Evolutionary conservation across 768 basidiomycete species (phyloP), one percentile per base, ranked within the genome.

Genomic region (Suillus paluster): DNA sequence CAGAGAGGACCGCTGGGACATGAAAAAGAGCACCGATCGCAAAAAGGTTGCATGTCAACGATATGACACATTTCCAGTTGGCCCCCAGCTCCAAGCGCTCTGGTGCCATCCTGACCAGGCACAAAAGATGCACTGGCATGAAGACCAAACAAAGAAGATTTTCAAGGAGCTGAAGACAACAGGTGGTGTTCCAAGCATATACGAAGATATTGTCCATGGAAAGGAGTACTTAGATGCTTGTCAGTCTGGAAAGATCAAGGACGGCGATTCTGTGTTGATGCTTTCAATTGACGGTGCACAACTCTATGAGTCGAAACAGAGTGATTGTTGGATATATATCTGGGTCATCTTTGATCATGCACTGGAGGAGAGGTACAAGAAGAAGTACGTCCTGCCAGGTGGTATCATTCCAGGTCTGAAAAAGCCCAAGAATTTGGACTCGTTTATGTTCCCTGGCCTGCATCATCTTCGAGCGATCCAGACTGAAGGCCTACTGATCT

Each of bases 71-170:
- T 71, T 81, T 38, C 78, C 73, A 0, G 56, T 80, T 23, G 80
- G 78, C 5, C 80, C 79, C 11, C 78, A 80, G 63, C 46, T 83
- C 0, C 80, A 81, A 60, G 80, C 80, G 0, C 67, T 79, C 9
- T 70, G 74, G 33, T 66, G 73, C 0, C 4, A 39, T 39, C 39
- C 30, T 30, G 30, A 30, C 30, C 30, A 30, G 30, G 72, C 79
- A 1, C 46, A 58, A 2, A 60, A 66, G 5, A 66, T 79, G 65
- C 38, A 53, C 4, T 78, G 80, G 61, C 65, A 70, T 27, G 45
- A 62, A 15, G 17, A 57, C 50, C 11, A 58, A 14, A 66, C 62
- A 1, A 21, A 63, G 9, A 49, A 59, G 14, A 64, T 71, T 38
- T 25, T 57, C 12, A 9, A 27, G 1, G 23, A 57, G 30, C 55